A percentile compares a stretch with the other conserved stretches of the same genome.
Conservation (phyloP, 305 asterid species). For the Vinca major region DNA sequence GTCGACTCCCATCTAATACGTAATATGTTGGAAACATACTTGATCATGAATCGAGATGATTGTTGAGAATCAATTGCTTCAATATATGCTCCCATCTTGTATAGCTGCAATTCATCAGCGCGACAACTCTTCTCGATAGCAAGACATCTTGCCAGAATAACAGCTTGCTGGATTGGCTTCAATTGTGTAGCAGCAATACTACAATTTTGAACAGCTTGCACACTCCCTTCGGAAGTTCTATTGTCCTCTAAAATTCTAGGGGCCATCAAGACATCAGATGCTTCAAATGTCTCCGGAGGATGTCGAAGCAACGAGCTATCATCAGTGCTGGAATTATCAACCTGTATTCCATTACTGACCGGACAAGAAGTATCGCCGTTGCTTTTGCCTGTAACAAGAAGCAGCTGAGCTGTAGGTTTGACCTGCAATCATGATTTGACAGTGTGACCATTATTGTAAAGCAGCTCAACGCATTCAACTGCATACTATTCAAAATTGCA, state of each 20-base stretch:
- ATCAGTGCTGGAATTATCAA: constrained; percentile 19
- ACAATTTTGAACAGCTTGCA: constrained; percentile 28
- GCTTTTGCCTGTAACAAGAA: constrained; percentile 49
- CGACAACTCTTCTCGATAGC: constrained; percentile 61
- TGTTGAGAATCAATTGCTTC: constrained; percentile 91
- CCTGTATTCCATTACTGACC: constrained; percentile 22
- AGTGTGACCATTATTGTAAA: constrained; percentile 9
- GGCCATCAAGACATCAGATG: constrained; percentile 72
- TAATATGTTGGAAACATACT: constrained; percentile 51
- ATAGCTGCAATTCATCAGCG: constrained; percentile 68
- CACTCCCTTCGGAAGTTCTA: constrained; percentile 27
- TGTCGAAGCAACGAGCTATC: constrained; percentile 30
- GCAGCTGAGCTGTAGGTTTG: constrained; percentile 76
- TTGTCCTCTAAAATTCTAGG: constrained; percentile 57
- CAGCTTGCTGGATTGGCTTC: constrained; percentile 69
- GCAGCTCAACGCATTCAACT: constrained; percentile 7
- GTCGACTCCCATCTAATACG: constrained; percentile 90
- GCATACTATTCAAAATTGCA: constrained; percentile 1
- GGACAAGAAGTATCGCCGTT: constrained; percentile 23
- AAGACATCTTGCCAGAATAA: constrained; percentile 70
- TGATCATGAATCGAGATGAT: constrained; percentile 58
- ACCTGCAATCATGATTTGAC: constrained; percentile 40
- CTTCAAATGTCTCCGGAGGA: constrained; percentile 51
- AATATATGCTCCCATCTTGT: constrained; percentile 94
- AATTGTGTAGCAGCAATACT: constrained; percentile 39